A percentile compares a stretch with the other conserved stretches of the same genome.
Evolutionary conservation across 2,329 filamentous ascomycete genomes (phyloP).

Genomic region (Fusarium pseudocircinatum): DNA sequence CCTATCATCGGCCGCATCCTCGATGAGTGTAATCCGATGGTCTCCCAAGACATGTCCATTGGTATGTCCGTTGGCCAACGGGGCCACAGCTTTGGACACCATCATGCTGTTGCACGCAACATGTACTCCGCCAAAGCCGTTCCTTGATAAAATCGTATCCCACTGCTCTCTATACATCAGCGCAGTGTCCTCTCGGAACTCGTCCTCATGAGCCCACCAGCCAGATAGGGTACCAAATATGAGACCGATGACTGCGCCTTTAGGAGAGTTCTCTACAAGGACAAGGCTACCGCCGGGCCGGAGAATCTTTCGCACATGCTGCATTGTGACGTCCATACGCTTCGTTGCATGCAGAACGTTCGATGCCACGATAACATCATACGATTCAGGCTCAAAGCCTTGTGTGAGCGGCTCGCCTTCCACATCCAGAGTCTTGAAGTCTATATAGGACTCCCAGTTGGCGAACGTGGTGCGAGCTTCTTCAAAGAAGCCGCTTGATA

Average conservation of each 20-base stretch:
- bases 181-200: constrained; percentile 4
- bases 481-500: constrained; percentile 9
- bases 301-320: not conserved
- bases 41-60: too few species aligned
- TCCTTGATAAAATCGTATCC: not conserved
- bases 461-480: not conserved
- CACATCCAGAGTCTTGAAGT: constrained; percentile 5
- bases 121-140: not conserved
- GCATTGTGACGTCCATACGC: not conserved
- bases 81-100: not conserved
- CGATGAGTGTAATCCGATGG: not conserved
- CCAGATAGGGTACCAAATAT: constrained; percentile 3
- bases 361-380: constrained; percentile 6
- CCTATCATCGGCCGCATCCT: not conserved
- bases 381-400: not conserved
- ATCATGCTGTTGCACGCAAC: constrained; percentile 9
- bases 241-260: not conserved
- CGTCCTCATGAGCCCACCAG: constrained; percentile 9
- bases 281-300: not conserved
- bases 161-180: constrained; percentile 3
- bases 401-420: not conserved
- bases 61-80: not conserved
- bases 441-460: not conserved
- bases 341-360: constrained; percentile 6
- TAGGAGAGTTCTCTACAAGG: not conserved